phyloP scores from a whole-genome alignment of 2,329 filamentous ascomycete genomes.

The Penicillium thymicola region DNA sequence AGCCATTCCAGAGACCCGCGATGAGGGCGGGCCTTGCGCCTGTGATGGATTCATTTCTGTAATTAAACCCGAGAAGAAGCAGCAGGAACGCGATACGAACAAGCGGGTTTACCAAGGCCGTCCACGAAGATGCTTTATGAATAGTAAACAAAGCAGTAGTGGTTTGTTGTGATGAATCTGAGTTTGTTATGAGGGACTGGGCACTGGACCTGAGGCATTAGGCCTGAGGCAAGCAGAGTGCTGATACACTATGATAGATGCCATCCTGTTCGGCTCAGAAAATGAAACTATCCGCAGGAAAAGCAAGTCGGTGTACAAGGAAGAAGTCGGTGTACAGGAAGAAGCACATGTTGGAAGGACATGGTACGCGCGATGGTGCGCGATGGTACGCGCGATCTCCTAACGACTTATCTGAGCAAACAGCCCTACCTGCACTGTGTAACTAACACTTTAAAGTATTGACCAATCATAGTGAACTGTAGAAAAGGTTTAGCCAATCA shows the following conservation, averaged over 20 bases:
- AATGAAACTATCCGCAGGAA: too few relatives aligned
- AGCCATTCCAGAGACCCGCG: background rate
- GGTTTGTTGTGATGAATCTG: background rate
- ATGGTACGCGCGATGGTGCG: too few relatives aligned
- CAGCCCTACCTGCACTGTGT: too few relatives aligned
- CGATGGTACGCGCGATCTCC: too few relatives aligned
- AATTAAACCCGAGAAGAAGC: background rate
- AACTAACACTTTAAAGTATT: background rate
- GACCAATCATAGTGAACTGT: too few relatives aligned
- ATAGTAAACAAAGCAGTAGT: background rate
- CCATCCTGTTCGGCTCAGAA: background rate
- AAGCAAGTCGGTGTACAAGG: too few relatives aligned
- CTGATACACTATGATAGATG: too few relatives aligned
- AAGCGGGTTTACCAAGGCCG: background rate
- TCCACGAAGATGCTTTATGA: background rate
- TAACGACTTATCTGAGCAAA: too few relatives aligned
- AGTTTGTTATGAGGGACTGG: too few relatives aligned
- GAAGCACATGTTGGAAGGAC: too few relatives aligned
- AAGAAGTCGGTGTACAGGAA: too few relatives aligned
- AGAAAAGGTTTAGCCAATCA: background rate
- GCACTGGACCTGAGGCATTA: background rate
- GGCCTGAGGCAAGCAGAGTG: background rate
- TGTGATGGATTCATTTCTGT: background rate
- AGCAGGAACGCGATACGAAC: background rate
- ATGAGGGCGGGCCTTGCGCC: background rate